Conservation (phyloP, 768 basidiomycete genomes). For the Cystobasidium tubakii region DNA sequence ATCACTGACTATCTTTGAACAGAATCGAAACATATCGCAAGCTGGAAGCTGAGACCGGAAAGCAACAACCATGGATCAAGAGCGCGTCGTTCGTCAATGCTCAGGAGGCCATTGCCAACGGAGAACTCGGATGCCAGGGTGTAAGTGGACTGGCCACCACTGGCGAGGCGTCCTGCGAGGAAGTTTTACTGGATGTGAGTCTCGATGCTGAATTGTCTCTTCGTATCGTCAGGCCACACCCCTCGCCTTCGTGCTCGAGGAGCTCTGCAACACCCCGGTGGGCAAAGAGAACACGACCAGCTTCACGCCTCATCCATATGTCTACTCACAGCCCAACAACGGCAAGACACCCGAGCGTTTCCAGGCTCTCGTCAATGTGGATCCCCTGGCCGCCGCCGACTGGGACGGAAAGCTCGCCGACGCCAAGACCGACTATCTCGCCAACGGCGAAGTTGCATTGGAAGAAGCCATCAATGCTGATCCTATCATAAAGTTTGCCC, state of each 20-base stretch:
- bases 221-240: slow-evolving; percentile 40
- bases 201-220: not conserved
- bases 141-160: slow-evolving; percentile 39
- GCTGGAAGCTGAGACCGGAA: slow-evolving; percentile 41
- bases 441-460: slow-evolving; percentile 42
- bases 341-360: slow-evolving; percentile 39
- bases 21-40: slow-evolving; percentile 36
- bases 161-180: slow-evolving; percentile 39
- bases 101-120: slow-evolving; percentile 45
- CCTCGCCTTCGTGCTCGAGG: slow-evolving; percentile 40
- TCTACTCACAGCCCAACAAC: slow-evolving; percentile 20
- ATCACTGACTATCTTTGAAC: not conserved
- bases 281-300: slow-evolving; percentile 39
- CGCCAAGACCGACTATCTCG: slow-evolving; percentile 44
- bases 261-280: slow-evolving; percentile 41
- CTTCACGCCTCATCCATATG: slow-evolving; percentile 35
- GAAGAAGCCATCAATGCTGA: slow-evolving; percentile 46
- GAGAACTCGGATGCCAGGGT: slow-evolving; percentile 46
- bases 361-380: not conserved
- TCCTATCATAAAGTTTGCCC: slow-evolving; percentile 39
- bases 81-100: slow-evolving; percentile 44
- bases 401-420: slow-evolving; percentile 25
- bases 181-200: not conserved
- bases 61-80: slow-evolving; percentile 43
- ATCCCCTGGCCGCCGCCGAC: slow-evolving; percentile 12